A percentile compares a stretch with the other conserved stretches of the same genome.
These are phyloP conservation scores for Acanthamoeba lenticulata DNA, from an alignment of 208 protist species.

Conservation along the genomic window DNA sequence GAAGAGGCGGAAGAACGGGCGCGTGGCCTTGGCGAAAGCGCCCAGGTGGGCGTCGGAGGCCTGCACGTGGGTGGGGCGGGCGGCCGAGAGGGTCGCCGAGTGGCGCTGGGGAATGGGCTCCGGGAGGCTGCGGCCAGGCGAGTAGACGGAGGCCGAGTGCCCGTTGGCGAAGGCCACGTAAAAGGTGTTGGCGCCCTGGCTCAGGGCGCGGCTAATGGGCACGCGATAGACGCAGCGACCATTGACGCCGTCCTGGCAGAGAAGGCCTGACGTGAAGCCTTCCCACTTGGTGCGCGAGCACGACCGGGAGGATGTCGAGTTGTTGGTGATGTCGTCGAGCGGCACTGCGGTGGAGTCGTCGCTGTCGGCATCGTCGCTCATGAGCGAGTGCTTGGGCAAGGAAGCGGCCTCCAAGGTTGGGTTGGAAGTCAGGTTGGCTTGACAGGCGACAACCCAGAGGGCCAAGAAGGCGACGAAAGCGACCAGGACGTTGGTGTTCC, in stretches of 20 bases:
- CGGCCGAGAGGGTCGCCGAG: background rate
- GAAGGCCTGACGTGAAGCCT: constrained; percentile 17
- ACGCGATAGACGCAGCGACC: constrained; percentile 9
- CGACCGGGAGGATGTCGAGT: background rate
- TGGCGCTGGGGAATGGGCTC: background rate
- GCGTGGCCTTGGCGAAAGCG: background rate
- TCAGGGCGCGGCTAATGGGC: constrained; percentile 11
- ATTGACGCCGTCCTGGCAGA: constrained; percentile 14
- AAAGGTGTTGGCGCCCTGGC: constrained; percentile 19
- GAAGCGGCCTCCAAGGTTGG: no score
- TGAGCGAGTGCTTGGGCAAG: background rate
- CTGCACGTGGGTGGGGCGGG: background rate
- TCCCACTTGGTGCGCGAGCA: background rate
- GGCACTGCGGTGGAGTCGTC: background rate
- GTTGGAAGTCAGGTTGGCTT: background rate
- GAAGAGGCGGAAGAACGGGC: background rate
- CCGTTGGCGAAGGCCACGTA: background rate
- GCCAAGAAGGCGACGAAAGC: background rate
- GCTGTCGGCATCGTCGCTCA: background rate
- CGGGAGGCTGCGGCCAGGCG: background rate
- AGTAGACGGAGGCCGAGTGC: background rate
- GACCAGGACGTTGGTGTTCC: background rate
- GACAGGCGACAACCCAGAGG: background rate
- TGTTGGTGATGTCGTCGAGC: background rate
- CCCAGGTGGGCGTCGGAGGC: background rate